Percentiles rank a stretch among this genome's conserved stretches.
Conservation (phyloP, 176 grass and related monocot species). For the Zoysia japonica region DNA sequence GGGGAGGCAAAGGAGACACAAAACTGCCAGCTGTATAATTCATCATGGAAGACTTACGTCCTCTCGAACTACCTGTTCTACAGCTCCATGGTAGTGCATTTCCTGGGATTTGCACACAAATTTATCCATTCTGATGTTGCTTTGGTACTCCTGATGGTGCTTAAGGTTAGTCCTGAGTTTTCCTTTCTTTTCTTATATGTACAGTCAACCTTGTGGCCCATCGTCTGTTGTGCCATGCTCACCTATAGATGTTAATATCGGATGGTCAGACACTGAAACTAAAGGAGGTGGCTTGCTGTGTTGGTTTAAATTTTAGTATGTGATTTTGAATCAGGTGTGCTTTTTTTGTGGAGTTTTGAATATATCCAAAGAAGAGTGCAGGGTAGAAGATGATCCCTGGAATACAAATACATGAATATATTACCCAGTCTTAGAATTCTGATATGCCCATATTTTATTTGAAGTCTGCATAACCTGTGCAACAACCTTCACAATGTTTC, state of each 20-base stretch:
- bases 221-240: not conserved
- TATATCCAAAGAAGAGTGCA: not conserved
- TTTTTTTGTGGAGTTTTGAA: not conserved
- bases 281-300: not conserved
- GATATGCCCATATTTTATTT: not conserved
- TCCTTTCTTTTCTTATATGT: not conserved
- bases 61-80: slow-evolving; percentile 95
- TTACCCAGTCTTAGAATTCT: not conserved
- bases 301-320: not conserved
- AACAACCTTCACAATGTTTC: not conserved
- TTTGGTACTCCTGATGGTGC: slow-evolving; percentile 37
- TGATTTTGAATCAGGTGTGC: not conserved
- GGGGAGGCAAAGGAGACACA: slow-evolving; percentile 33
- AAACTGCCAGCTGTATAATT: slow-evolving; percentile 43
- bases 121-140: slow-evolving; percentile 71
- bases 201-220: not conserved
- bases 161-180: slow-evolving; percentile 35
- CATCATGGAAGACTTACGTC: slow-evolving; percentile 64
- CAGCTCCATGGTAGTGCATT: slow-evolving; percentile 82
- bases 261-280: slow-evolving; percentile 4
- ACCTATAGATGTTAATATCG: not conserved
- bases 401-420: not conserved
- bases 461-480: not conserved
- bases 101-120: slow-evolving; percentile 90
- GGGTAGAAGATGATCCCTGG: not conserved